phyloP scores from a whole-genome alignment of 129 eudicot species.

The Helianthus tuberosus region DNA sequence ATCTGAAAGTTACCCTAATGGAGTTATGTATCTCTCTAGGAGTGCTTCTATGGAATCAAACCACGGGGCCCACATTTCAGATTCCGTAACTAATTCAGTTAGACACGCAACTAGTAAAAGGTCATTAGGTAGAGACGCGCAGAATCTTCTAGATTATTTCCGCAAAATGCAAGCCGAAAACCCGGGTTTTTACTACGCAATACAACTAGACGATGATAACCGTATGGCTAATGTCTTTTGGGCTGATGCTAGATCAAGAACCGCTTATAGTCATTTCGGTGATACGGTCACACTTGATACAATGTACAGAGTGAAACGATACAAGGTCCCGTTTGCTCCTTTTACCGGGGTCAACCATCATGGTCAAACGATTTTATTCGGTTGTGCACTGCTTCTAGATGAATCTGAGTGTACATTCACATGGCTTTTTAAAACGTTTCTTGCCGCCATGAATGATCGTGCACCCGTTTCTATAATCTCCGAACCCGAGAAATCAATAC shows the following conservation, averaged over 20 bases:
- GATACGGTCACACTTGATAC: slow-evolving; percentile 81
- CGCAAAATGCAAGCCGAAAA: slow-evolving; percentile 91
- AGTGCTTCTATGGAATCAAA: slow-evolving; percentile 40
- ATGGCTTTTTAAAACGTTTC: slow-evolving; percentile 87
- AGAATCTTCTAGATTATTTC: slow-evolving; percentile 84
- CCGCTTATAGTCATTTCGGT: slow-evolving; percentile 83
- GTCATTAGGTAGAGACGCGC: slow-evolving; percentile 81
- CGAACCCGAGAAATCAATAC: slow-evolving; percentile 72
- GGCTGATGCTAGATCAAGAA: slow-evolving; percentile 95
- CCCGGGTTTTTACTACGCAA: slow-evolving; percentile 90
- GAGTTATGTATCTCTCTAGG: slow-evolving; percentile 67
- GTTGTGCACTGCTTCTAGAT: slow-evolving; percentile 85
- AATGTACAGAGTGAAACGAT: slow-evolving; percentile 62
- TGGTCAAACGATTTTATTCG: slow-evolving; percentile 79
- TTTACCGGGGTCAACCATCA: slow-evolving; percentile 91
- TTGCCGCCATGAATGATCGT: slow-evolving; percentile 76
- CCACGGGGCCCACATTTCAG: slow-evolving; percentile 44
- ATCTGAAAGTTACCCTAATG: slow-evolving; percentile 56
- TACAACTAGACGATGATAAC: slow-evolving; percentile 87
- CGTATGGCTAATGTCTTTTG: slow-evolving; percentile 89
- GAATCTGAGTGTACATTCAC: slow-evolving; percentile 85
- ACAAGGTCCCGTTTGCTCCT: slow-evolving; percentile 81
- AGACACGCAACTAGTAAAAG: slow-evolving; percentile 45
- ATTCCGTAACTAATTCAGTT: slow-evolving; percentile 33
- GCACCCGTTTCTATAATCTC: slow-evolving; percentile 71